Percentiles rank a stretch among this genome's conserved stretches.
These are phyloP conservation scores for Wickerhamomyces silvicola DNA, from an alignment of 805 yeast genomes.

Conservation along the genomic window DNA sequence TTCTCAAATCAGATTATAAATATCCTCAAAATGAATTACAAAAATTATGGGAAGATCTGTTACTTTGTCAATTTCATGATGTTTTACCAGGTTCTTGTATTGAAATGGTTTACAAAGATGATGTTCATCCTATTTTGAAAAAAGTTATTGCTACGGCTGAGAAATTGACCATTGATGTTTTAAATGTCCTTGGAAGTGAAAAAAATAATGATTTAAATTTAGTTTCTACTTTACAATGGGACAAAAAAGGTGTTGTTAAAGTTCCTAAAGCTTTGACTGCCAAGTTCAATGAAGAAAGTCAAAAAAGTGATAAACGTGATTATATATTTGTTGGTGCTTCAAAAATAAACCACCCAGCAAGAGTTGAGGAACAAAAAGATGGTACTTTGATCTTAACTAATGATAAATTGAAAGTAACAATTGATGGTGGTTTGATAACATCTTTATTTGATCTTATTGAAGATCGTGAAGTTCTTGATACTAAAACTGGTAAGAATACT, in stretches of 20 bases:
- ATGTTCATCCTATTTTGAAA: conserved; percentile 73
- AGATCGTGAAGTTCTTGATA: conserved; percentile 62
- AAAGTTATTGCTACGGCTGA: conserved; percentile 48
- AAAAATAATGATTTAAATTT: conserved; percentile 18
- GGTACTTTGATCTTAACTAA: conserved; percentile 50
- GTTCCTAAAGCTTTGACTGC: conserved; percentile 21
- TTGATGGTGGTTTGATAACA: conserved; percentile 56
- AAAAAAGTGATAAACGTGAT: conserved; percentile 15
- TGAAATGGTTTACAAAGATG: conserved; percentile 85
- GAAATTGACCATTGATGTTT: conserved; percentile 44
- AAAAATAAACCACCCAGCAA: conserved; percentile 40
- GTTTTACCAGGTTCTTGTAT: conserved; percentile 97
- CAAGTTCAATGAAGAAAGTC: conserved; percentile 4
- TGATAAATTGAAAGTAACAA: conserved; percentile 48
- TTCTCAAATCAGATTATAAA: conserved; percentile 40
- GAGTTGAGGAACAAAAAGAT: conserved; percentile 34
- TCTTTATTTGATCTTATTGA: conserved; percentile 56
- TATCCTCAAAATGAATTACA: conserved; percentile 71
- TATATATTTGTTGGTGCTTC: conserved; percentile 13
- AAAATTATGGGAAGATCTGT: conserved; percentile 79
- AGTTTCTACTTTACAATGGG: conserved; percentile 64
- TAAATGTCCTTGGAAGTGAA: conserved; percentile 29
- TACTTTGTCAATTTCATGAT: conserved; percentile 93
- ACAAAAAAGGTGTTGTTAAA: conserved; percentile 35
- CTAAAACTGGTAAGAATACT: conserved; percentile 44